These are phyloP conservation scores for Saprolegnia parasitica DNA, from an alignment of 352 stramenopile genomes.

Conservation along the genomic window DNA sequence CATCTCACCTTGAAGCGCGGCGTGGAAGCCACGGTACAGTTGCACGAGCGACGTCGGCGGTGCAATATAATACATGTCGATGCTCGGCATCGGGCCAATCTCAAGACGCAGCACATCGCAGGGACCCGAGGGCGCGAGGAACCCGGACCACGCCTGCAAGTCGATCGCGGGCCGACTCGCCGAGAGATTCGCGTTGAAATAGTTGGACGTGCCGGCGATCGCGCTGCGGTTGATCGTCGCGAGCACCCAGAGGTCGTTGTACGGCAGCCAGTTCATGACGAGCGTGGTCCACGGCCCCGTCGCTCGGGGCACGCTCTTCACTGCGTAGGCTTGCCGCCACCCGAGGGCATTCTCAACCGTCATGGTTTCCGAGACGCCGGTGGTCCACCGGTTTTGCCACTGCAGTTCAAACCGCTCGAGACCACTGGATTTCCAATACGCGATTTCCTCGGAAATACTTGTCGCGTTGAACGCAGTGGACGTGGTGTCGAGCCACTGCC, in stretches of 20 bases:
- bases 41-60: background rate
- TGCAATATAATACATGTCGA: slow-evolving; percentile 3
- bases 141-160: background rate
- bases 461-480: background rate
- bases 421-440: background rate
- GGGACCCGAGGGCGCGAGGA: background rate
- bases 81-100: background rate
- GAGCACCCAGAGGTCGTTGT: slow-evolving; percentile 4
- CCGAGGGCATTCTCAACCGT: slow-evolving; percentile 14
- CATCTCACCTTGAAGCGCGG: background rate
- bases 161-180: background rate
- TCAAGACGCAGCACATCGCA: background rate
- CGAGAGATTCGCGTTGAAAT: slow-evolving; percentile 6
- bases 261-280: background rate
- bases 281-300: slow-evolving; percentile 8
- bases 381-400: slow-evolving; percentile 12
- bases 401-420: slow-evolving; percentile 9
- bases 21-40: background rate
- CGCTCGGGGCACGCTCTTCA: background rate
- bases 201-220: slow-evolving; percentile 1
- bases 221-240: background rate
- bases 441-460: background rate
- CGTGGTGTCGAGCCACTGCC: background rate
- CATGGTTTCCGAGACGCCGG: slow-evolving; percentile 12
- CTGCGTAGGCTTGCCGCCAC: background rate